These are phyloP conservation scores for Bacidia rubella DNA, from an alignment of 495 filamentous ascomycete genomes.

Conservation along the genomic window DNA sequence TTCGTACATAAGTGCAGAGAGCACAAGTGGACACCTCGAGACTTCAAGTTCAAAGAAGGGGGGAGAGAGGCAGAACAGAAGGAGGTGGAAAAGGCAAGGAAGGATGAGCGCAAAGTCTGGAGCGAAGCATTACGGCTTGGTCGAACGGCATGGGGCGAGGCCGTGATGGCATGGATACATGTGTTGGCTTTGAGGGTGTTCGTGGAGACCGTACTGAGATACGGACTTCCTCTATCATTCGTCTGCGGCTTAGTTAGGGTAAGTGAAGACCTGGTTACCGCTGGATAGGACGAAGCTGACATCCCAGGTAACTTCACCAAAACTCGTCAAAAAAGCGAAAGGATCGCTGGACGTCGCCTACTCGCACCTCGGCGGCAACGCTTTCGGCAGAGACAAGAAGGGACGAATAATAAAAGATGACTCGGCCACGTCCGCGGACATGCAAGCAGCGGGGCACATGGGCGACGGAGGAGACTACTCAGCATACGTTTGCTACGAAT, in stretches of 20 bases:
- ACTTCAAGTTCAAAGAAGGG: conserved; percentile 84
- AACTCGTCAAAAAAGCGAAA: conserved; percentile 71
- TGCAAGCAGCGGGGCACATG: conserved; percentile 59
- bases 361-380: conserved; percentile 87
- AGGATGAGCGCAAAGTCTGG: conserved; percentile 76
- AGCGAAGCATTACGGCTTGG: conserved; percentile 79
- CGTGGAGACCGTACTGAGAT: conserved; percentile 90
- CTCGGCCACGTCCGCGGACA: conserved; percentile 55
- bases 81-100: conserved; percentile 65
- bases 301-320: conserved; percentile 69
- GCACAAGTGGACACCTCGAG: conserved; percentile 82
- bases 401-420: conserved; percentile 83
- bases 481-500: conserved; percentile 93
- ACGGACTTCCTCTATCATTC: conserved; percentile 81
- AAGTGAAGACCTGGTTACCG: conserved; percentile 25
- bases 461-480: conserved; percentile 67
- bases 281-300: neutral
- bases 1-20: conserved; percentile 84
- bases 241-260: conserved; percentile 75
- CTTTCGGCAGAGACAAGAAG: conserved; percentile 87
- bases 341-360: conserved; percentile 68
- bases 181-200: conserved; percentile 84
- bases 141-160: conserved; percentile 81
- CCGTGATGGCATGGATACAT: conserved; percentile 89
- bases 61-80: conserved; percentile 74